Evolutionary conservation across 176 grass and related monocot genomes (phyloP), one percentile per base, ranked within the genome.

Genomic region (Phragmites australis): DNA sequence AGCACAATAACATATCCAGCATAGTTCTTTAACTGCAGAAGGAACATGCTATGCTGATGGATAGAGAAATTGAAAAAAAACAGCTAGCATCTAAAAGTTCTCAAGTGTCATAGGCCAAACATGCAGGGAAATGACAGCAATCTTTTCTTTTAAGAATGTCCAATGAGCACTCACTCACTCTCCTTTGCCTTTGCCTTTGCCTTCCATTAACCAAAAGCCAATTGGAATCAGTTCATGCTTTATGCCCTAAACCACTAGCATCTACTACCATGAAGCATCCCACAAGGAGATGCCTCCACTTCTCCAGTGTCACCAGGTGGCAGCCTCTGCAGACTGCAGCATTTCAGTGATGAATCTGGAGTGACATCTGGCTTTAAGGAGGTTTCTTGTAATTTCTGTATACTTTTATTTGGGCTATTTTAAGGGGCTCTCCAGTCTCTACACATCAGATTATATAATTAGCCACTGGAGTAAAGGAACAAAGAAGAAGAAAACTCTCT

Each of bases 201-300:
- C 65, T 82, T 89, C 65, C 30, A 86, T 72, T 85, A 89, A 42
- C 31, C 71, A 53, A 91, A 91, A 87, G 71, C 69, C 17, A 89
- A 80, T 56, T 86, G 93, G 90, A 91, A 93, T 91, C 88, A 82
- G 64, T 61, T 64, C 52, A 87, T 85, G 76, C 90, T 97, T 97
- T 93, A 91, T 97, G 72, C 85, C 52, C 64, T 21, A 89, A 87
- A 93, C 68, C 93, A 97, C 88, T 84, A 97, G 88, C 83, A 90
- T 82, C 85, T 79, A 53, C 8, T 88, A 79, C 52, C 46, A 62
- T 84, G 88, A 90, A 89, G 90, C 85, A 97, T 93, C 88, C 85
- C 90, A 93, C 85, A 82, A 93, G 64, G 65, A 80, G 65, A 82
- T 93, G 93, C 82, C 93, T 86, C 68, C 68, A 85, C 87, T 46